Percentiles rank a stretch among this genome's conserved stretches.
Evolutionary conservation across 345 rosid species (phyloP).

Genomic region (Raphanus sativus): DNA sequence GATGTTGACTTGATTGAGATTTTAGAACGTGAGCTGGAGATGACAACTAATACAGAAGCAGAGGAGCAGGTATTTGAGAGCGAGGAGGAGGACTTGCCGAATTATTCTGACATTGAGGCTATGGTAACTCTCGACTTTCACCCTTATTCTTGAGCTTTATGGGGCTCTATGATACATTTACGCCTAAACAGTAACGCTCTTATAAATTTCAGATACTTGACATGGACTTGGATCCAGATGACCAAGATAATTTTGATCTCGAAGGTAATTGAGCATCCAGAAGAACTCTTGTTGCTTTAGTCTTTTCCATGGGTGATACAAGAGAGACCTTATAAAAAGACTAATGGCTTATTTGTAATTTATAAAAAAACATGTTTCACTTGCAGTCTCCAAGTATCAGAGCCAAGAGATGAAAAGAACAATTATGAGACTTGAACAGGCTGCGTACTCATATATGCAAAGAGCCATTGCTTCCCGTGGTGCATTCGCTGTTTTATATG

Average conservation of each 20-base stretch:
- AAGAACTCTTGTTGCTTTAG: background rate
- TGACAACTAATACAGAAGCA: constrained; percentile 32
- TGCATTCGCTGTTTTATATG: constrained; percentile 72
- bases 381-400: constrained; percentile 73
- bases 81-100: constrained; percentile 82
- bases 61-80: constrained; percentile 54
- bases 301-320: background rate
- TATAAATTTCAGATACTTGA: constrained; percentile 63
- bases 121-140: constrained; percentile 53
- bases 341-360: constrained; percentile 7
- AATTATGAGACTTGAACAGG: constrained; percentile 75
- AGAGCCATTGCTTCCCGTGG: constrained; percentile 72
- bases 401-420: constrained; percentile 55
- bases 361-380: background rate
- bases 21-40: constrained; percentile 22
- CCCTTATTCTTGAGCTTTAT: constrained; percentile 2
- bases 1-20: constrained; percentile 31
- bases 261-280: constrained; percentile 53
- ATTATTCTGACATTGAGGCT: constrained; percentile 91
- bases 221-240: constrained; percentile 88
- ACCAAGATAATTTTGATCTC: constrained; percentile 55
- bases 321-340: background rate
- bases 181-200: constrained; percentile 10
- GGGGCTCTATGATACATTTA: background rate
- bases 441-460: constrained; percentile 67